These are phyloP conservation scores for Termitomyces sp. DNA, from an alignment of 768 basidiomycete species.

Conservation along the genomic window DNA sequence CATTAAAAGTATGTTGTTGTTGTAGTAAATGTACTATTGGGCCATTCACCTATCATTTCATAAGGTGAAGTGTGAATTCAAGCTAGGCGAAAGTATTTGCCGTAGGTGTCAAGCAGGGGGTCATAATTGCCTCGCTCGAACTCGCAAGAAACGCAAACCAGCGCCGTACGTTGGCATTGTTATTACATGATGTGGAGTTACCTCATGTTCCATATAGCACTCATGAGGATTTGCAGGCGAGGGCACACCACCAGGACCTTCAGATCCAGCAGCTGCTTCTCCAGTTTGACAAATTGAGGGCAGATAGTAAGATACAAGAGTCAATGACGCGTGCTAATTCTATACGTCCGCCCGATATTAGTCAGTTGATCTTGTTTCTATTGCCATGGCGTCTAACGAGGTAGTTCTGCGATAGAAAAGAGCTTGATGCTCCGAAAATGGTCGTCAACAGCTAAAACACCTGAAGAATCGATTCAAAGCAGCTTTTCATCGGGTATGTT, in stretches of 20 bases:
- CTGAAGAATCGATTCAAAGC: conserved; percentile 29
- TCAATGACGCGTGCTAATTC: conserved; percentile 30
- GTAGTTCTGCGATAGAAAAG: neutral
- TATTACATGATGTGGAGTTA: neutral
- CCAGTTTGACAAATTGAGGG: conserved; percentile 35
- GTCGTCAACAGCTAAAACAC: conserved; percentile 23
- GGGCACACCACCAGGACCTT: conserved; percentile 37
- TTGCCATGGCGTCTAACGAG: neutral
- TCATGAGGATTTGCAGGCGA: conserved; percentile 47
- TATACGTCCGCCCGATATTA: conserved; percentile 3
- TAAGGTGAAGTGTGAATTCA: conserved; percentile 50
- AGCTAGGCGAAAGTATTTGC: conserved; percentile 37
- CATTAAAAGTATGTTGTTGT: conserved; percentile 38
- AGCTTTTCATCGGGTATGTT: conserved; percentile 28
- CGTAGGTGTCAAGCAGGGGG: conserved; percentile 42
- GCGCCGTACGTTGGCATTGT: conserved; percentile 37
- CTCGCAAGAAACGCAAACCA: conserved; percentile 51
- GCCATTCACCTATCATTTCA: neutral
- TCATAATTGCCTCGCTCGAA: conserved; percentile 38
- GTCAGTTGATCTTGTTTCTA: conserved; percentile 1
- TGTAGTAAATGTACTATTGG: neutral
- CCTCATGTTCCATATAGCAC: conserved; percentile 28
- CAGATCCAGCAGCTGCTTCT: conserved; percentile 39
- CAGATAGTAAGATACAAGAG: conserved; percentile 33
- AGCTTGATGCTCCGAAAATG: conserved; percentile 10